These are phyloP conservation scores for Hygrocybe coccinea DNA, from an alignment of 768 basidiomycete species.

Conservation along the genomic window DNA sequence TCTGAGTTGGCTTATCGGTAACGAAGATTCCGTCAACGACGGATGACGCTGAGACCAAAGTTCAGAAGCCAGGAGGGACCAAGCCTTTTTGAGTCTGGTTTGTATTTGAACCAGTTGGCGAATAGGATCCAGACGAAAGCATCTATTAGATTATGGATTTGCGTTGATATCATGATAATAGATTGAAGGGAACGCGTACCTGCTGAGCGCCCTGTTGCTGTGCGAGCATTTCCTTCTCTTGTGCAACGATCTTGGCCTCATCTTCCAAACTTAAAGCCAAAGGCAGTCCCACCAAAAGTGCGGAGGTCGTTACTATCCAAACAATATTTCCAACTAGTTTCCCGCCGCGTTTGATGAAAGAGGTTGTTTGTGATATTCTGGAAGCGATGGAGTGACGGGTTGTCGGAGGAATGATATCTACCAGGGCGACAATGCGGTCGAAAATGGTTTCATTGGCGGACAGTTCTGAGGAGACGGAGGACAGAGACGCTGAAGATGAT, in stretches of 20 bases:
- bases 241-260: constrained; percentile 88
- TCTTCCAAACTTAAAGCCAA: constrained; percentile 92
- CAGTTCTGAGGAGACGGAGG: constrained; percentile 69
- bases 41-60: background rate
- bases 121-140: constrained; percentile 56
- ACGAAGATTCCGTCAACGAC: background rate
- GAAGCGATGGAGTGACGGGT: constrained; percentile 74
- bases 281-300: constrained; percentile 89
- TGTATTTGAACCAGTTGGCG: constrained; percentile 30
- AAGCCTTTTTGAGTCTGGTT: constrained; percentile 50
- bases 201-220: constrained; percentile 92
- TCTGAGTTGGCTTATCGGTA: background rate
- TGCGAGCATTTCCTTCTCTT: constrained; percentile 90
- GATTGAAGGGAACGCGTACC: constrained; percentile 41
- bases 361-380: constrained; percentile 53
- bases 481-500: constrained; percentile 67
- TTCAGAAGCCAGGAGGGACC: constrained; percentile 82
- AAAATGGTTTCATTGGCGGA: constrained; percentile 76
- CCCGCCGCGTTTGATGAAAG: constrained; percentile 60
- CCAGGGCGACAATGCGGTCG: constrained; percentile 86
- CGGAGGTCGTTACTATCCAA: constrained; percentile 93
- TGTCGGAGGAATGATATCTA: constrained; percentile 91
- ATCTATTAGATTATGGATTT: constrained; percentile 45
- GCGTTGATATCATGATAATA: background rate
- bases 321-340: constrained; percentile 82